These are phyloP conservation scores for Beauveria rudraprayagi DNA, from an alignment of 2,329 filamentous ascomycete species.

Conservation along the genomic window DNA sequence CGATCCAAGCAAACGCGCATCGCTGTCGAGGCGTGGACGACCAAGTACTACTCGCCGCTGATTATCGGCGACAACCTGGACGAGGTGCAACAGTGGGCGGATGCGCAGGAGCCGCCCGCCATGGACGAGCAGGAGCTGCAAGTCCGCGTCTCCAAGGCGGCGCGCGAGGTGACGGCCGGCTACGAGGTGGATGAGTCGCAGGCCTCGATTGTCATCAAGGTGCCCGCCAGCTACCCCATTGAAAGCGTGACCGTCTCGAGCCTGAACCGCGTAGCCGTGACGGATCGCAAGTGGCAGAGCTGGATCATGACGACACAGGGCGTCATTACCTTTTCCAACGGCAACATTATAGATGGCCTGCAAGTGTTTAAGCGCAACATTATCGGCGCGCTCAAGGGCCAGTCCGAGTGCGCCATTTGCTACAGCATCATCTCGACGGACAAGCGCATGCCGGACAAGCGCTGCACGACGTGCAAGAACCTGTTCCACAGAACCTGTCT, in stretches of 20 bases:
- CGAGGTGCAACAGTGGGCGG: conserved; percentile 61
- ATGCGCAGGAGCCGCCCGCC: conserved; percentile 38
- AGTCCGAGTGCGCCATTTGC: conserved; percentile 93
- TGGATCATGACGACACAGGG: conserved; percentile 87
- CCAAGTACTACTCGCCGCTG: conserved; percentile 69
- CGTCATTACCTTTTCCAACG: conserved; percentile 88
- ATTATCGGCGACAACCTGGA: conserved; percentile 59
- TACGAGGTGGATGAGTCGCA: conserved; percentile 85
- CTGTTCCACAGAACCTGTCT: conserved; percentile 83
- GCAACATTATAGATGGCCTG: conserved; percentile 79
- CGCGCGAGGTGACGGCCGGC: conserved; percentile 70
- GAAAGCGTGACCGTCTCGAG: conserved; percentile 68
- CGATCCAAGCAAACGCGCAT: conserved; percentile 72
- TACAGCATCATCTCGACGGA: conserved; percentile 89
- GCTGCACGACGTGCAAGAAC: conserved; percentile 87
- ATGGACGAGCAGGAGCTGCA: conserved; percentile 48
- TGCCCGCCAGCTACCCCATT: conserved; percentile 78
- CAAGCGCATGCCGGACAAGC: conserved; percentile 84
- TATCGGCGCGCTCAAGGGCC: conserved; percentile 78
- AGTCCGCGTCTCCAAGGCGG: conserved; percentile 64
- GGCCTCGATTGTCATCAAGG: conserved; percentile 71
- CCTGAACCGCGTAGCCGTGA: conserved; percentile 75
- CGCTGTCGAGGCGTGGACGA: conserved; percentile 76
- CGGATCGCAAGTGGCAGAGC: conserved; percentile 84
- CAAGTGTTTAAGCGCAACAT: conserved; percentile 82